phyloP scores from a whole-genome alignment of 805 yeast genomes.

The Candida insectorum region DNA sequence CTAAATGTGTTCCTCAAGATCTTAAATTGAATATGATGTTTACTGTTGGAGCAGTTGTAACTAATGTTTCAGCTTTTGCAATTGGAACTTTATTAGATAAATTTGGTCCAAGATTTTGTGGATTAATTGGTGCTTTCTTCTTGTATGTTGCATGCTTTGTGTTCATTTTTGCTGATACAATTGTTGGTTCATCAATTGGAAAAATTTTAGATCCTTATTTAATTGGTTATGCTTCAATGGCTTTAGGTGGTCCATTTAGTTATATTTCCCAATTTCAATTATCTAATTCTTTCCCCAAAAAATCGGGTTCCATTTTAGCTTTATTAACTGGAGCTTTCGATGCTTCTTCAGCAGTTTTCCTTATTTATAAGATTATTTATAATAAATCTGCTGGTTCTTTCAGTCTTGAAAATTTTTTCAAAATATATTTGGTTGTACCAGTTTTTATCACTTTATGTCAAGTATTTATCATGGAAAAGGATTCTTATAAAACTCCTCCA shows the following conservation, averaged over 20 bases:
- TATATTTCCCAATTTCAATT: conserved; percentile 55
- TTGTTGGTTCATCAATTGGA: conserved; percentile 13
- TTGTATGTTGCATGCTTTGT: conserved; percentile 43
- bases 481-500: conserved; percentile 44
- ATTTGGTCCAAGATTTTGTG: conserved; percentile 53
- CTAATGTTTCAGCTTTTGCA: conserved; percentile 50
- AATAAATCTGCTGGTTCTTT: conserved; percentile 28
- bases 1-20: conserved; percentile 51
- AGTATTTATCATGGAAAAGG: conserved; percentile 45
- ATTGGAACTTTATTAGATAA: conserved; percentile 49
- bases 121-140: conserved; percentile 48
- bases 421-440: conserved; percentile 47
- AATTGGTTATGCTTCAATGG: conserved; percentile 49
- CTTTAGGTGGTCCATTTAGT: conserved; percentile 58
- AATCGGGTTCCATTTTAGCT: conserved; percentile 51
- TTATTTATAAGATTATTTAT: conserved; percentile 44
- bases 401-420: conserved; percentile 42
- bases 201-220: conserved; percentile 47
- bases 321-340: conserved; percentile 58
- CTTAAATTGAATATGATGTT: conserved; percentile 56
- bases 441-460: conserved; percentile 46
- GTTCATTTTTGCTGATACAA: conserved; percentile 39
- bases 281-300: conserved; percentile 53
- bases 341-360: conserved; percentile 54
- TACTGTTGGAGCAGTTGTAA: conserved; percentile 54